Evolutionary conservation across 768 basidiomycete genomes (phyloP).

Genomic region (Crassisporium funariophilum): DNA sequence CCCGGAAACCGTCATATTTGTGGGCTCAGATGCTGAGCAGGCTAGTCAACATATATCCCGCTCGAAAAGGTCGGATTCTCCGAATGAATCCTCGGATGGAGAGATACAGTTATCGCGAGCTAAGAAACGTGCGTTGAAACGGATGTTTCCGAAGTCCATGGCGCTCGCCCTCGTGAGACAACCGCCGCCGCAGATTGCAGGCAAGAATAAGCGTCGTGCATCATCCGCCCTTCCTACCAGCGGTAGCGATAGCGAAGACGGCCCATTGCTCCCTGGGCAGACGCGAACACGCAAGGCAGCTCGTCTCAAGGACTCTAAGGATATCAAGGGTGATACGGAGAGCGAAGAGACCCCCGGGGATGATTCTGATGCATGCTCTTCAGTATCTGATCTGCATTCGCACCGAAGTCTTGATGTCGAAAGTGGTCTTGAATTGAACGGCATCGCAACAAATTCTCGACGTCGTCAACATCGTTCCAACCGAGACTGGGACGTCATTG

Average conservation of each 20-base stretch:
- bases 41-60: too few relatives aligned
- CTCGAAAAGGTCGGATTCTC: not conserved
- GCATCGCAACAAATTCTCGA: slow-evolving; percentile 15
- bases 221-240: not conserved
- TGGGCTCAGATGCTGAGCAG: too few relatives aligned
- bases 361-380: slow-evolving; percentile 26
- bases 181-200: slow-evolving; percentile 7
- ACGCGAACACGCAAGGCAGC: slow-evolving; percentile 42
- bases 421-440: slow-evolving; percentile 27
- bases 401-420: slow-evolving; percentile 25
- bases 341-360: slow-evolving; percentile 37
- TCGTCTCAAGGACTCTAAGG: slow-evolving; percentile 31
- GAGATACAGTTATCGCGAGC: not conserved
- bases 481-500: not conserved
- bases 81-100: not conserved
- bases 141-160: not conserved
- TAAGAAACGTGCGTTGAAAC: not conserved
- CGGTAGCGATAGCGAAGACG: slow-evolving; percentile 27
- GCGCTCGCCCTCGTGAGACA: not conserved
- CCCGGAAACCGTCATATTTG: too few relatives aligned
- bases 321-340: slow-evolving; percentile 65
- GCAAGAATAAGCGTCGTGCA: not conserved
- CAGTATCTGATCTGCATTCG: slow-evolving; percentile 9
- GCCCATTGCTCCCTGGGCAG: slow-evolving; percentile 52
- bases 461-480: slow-evolving; percentile 6